phyloP scores from a whole-genome alignment of 2,329 filamentous ascomycete genomes.

The Leptographium lundbergii region DNA sequence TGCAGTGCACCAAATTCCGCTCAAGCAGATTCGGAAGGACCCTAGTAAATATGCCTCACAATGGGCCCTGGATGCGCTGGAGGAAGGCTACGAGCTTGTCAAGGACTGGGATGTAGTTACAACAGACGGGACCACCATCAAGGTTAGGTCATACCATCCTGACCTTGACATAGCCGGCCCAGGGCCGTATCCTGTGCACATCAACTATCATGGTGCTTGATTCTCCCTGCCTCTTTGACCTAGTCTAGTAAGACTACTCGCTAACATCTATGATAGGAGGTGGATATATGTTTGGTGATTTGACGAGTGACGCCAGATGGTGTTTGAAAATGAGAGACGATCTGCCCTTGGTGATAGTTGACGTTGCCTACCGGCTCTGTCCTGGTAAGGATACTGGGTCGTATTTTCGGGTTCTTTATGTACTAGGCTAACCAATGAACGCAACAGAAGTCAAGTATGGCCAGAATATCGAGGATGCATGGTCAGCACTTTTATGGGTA shows the following conservation, averaged over 20 bases:
- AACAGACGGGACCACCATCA: not conserved
- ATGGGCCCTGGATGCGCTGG: not conserved
- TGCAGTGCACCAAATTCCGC: not conserved
- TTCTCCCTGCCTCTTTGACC: no score
- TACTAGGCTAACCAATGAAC: no score
- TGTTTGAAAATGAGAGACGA: conserved; percentile 23
- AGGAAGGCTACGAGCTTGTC: not conserved
- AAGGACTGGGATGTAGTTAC: not conserved
- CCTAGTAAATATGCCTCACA: not conserved
- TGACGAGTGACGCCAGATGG: conserved; percentile 19
- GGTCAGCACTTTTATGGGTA: conserved; percentile 24
- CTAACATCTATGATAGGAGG: conserved; percentile 10
- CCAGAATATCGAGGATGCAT: conserved; percentile 24
- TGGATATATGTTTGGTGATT: conserved; percentile 24
- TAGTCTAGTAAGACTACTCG: not conserved
- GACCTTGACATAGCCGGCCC: conserved; percentile 3
- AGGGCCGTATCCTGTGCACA: conserved; percentile 8
- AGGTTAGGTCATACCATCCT: not conserved
- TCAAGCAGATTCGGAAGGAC: not conserved
- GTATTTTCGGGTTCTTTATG: not conserved
- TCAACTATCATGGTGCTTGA: conserved; percentile 14
- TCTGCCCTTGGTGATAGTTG: conserved; percentile 24
- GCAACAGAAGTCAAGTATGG: conserved; percentile 2
- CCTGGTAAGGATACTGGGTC: conserved; percentile 19
- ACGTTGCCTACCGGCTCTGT: conserved; percentile 27